Percentiles rank a stretch among this genome's conserved stretches.
Evolutionary conservation across 2,329 filamentous ascomycete genomes (phyloP).

Genomic region (Didymella sp.): DNA sequence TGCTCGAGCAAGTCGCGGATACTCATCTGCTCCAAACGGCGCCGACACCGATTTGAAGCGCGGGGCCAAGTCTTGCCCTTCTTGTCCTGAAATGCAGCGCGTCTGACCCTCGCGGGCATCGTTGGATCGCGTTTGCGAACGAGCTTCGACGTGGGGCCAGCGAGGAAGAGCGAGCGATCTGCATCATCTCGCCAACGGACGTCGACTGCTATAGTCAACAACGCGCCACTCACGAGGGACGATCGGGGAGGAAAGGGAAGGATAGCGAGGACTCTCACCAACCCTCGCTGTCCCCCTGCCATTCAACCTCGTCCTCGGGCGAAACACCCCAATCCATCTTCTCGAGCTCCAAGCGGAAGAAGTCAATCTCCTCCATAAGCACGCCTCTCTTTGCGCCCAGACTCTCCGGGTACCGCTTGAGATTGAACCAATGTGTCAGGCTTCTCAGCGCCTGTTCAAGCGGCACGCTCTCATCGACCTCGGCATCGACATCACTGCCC

Average conservation of each 20-base stretch:
- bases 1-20: neutral
- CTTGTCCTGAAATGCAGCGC: neutral
- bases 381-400: constrained; percentile 62
- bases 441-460: constrained; percentile 89
- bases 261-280: constrained; percentile 30
- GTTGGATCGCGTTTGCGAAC: neutral
- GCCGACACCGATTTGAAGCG: neutral
- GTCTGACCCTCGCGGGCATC: neutral
- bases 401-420: constrained; percentile 79
- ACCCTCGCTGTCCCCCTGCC: constrained; percentile 38
- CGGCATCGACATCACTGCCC: constrained; percentile 88
- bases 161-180: neutral
- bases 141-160: neutral
- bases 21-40: neutral
- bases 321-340: constrained; percentile 55
- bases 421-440: constrained; percentile 93
- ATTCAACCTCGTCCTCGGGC: constrained; percentile 33
- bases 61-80: neutral
- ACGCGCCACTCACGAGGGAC: neutral
- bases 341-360: constrained; percentile 58
- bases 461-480: constrained; percentile 90
- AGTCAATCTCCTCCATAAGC: constrained; percentile 56
- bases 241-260: neutral
- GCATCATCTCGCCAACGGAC: neutral
- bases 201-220: neutral